These are phyloP conservation scores for Talaromyces sp. DNA, from an alignment of 2,329 filamentous ascomycete species.

Conservation along the genomic window DNA sequence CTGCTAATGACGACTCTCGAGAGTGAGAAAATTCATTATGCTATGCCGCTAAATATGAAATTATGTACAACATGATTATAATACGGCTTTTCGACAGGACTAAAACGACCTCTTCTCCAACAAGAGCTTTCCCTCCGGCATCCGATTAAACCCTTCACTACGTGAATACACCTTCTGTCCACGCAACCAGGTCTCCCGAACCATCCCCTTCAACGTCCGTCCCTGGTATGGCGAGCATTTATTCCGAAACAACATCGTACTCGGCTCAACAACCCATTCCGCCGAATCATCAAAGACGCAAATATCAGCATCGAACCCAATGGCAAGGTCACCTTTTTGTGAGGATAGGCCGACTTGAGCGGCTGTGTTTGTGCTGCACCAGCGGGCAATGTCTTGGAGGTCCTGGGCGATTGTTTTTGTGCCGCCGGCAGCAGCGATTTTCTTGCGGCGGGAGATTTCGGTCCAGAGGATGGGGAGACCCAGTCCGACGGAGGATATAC, in stretches of 20 bases:
- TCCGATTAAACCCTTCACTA: conserved; percentile 48
- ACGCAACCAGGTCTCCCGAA: conserved; percentile 81
- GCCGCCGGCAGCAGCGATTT: conserved; percentile 39
- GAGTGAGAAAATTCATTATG: not conserved
- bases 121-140: conserved; percentile 39
- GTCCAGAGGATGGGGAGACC: conserved; percentile 90
- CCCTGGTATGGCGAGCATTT: conserved; percentile 89
- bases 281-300: conserved; percentile 88
- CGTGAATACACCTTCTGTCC: conserved; percentile 72
- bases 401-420: conserved; percentile 46
- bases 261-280: conserved; percentile 69
- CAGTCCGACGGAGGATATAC: conserved; percentile 89
- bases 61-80: not conserved
- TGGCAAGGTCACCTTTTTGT: conserved; percentile 75
- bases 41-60: conserved; percentile 5
- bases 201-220: conserved; percentile 71
- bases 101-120: conserved; percentile 33
- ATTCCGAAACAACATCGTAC: conserved; percentile 92
- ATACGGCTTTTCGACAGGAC: not conserved
- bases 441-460: conserved; percentile 62
- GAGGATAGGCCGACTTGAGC: conserved; percentile 80
- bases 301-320: conserved; percentile 84
- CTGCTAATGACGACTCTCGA: not conserved
- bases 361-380: conserved; percentile 85
- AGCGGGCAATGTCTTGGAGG: conserved; percentile 75